phyloP scores from a whole-genome alignment of 2,329 filamentous ascomycete genomes.

The Ambrosiella xylebori region DNA sequence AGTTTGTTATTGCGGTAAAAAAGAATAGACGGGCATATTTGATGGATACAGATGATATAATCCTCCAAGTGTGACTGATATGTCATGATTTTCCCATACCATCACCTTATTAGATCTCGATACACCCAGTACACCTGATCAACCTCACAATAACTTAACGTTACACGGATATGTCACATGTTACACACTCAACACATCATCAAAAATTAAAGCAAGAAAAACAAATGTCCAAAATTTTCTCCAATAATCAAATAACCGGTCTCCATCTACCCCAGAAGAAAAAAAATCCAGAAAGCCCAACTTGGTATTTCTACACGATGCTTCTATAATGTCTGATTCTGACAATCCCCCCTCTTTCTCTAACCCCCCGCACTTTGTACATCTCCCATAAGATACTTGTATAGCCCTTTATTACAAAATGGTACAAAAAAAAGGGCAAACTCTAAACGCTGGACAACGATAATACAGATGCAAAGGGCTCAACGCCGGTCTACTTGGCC shows the following conservation, averaged over 20 bases:
- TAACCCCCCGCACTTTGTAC: too few relatives aligned
- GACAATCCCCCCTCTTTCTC: too few relatives aligned
- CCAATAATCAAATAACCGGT: background rate
- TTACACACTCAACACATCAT: too few relatives aligned
- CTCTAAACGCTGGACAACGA: background rate
- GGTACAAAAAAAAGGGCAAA: background rate
- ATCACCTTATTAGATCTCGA: too few relatives aligned
- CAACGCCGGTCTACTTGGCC: background rate
- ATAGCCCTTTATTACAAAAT: background rate
- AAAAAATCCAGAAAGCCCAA: background rate
- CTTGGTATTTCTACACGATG: background rate
- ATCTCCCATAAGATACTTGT: too few relatives aligned
- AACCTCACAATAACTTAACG: background rate
- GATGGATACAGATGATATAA: too few relatives aligned
- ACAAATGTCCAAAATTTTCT: background rate
- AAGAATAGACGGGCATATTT: too few relatives aligned
- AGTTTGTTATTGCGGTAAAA: background rate
- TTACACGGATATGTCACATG: background rate
- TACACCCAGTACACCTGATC: too few relatives aligned
- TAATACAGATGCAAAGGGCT: background rate
- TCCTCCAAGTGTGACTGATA: too few relatives aligned
- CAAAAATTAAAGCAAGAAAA: too few relatives aligned
- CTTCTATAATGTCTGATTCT: background rate
- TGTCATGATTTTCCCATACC: too few relatives aligned
- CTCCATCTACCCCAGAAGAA: background rate